Conservation (phyloP, 306 rosid species). For the Oemleria cerasiformis region DNA sequence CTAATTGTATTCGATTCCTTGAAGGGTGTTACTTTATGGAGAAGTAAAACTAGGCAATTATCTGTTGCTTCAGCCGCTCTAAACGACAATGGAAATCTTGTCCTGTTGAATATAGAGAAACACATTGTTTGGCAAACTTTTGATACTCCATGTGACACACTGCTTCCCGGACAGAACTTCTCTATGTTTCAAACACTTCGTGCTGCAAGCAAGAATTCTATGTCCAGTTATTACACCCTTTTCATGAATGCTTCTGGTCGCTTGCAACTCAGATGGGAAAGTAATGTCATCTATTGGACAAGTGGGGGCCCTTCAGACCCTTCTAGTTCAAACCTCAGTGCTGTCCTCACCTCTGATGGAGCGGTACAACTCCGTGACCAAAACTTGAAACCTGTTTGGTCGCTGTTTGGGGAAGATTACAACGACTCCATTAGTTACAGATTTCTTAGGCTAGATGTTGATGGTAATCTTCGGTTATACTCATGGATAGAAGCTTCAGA, state of each 20-base stretch:
- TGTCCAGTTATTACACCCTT: slow-evolving; percentile 68
- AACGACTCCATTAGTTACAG: slow-evolving; percentile 52
- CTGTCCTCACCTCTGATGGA: slow-evolving; percentile 51
- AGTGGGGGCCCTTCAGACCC: slow-evolving; percentile 41
- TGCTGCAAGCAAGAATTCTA: slow-evolving; percentile 44
- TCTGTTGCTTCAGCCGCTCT: slow-evolving; percentile 59
- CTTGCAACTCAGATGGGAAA: slow-evolving; percentile 69
- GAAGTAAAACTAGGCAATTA: slow-evolving; percentile 38
- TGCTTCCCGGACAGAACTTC: slow-evolving; percentile 76
- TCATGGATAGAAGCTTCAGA: slow-evolving; percentile 58
- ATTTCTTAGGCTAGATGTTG: slow-evolving; percentile 69
- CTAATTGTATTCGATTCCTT: slow-evolving; percentile 53
- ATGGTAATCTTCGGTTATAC: slow-evolving; percentile 74
- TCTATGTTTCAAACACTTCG: slow-evolving; percentile 43
- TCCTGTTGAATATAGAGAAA: slow-evolving; percentile 42
- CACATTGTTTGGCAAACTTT: slow-evolving; percentile 73
- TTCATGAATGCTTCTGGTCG: slow-evolving; percentile 59
- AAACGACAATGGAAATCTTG: slow-evolving; percentile 68
- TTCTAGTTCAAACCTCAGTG: slow-evolving; percentile 50
- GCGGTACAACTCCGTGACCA: slow-evolving; percentile 55
- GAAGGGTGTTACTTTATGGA: slow-evolving; percentile 43
- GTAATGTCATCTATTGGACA: slow-evolving; percentile 61
- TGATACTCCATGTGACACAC: slow-evolving; percentile 63
- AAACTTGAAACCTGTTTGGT: slow-evolving; percentile 51
- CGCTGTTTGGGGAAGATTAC: slow-evolving; percentile 74